Evolutionary conservation across 2,329 filamentous ascomycete genomes (phyloP), one percentile per base, ranked within the genome.

Genomic region (Paraphaeosphaeria sporulosa): DNA sequence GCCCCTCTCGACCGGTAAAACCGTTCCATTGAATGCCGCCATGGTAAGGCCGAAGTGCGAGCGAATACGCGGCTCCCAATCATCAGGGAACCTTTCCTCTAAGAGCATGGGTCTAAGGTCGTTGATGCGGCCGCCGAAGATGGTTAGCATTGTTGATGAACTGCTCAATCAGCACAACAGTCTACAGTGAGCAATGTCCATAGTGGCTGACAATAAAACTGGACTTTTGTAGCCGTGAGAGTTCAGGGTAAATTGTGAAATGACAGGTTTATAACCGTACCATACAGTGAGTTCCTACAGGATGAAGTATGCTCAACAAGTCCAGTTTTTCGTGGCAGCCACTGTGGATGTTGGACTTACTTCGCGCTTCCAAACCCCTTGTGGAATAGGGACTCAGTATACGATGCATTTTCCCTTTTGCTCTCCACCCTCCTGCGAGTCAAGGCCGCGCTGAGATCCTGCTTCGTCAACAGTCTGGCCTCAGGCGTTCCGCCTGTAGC

Each of bases 291-390:
- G n/a, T n/a, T n/a, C n/a, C n/a, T n/a, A n/a, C n/a, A n/a, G n/a
- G n/a, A n/a, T n/a, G n/a, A n/a, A n/a, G n/a, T n/a, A n/a, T n/a
- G n/a, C n/a, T n/a, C n/a, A n/a, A n/a, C n/a, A n/a, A n/a, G n/a
- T n/a, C n/a, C n/a, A n/a, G n/a, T n/a, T n/a, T n/a, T n/a, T n/a
- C n/a, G n/a, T n/a, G n/a, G n/a, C n/a, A n/a, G n/a, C n/a, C n/a
- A n/a, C n/a, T n/a, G n/a, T n/a, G n/a, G n/a, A n/a, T n/a, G n/a
- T n/a, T n/a, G 25, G 25, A 32, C 30, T 8, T 64, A 76, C 75
- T 77, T 76, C 19, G 78, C 73, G 57, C 73, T 77, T n/a, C 78
- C 78, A 60, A 80, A 80, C 57, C 76, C 71, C 57, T 80, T 80
- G 57, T 80, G 77, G 59, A 75, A 75, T 25, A 71, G 64, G 47